Evolutionary conservation across 129 eudicot species (phyloP).

Genomic region (Ambrosia trifida): DNA sequence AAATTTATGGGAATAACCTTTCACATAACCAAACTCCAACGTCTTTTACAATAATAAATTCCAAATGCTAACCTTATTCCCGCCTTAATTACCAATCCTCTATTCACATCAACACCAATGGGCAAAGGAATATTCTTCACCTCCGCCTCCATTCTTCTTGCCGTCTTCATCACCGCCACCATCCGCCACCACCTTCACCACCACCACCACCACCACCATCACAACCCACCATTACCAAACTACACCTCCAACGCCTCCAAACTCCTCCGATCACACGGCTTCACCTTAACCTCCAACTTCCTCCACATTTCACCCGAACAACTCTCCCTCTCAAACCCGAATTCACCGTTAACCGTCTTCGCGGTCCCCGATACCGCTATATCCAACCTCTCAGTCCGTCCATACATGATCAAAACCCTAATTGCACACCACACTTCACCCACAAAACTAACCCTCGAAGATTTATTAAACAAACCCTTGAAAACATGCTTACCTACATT

Average conservation of each 20-base stretch:
- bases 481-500: constrained; percentile 53
- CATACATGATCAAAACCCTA: constrained; percentile 42
- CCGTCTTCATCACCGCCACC: constrained; percentile 38
- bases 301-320: constrained; percentile 64
- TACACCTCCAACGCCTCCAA: constrained; percentile 53
- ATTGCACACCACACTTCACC: constrained; percentile 60
- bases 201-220: constrained; percentile 28
- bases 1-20: background rate
- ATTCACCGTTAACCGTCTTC: constrained; percentile 52
- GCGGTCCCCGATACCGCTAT: constrained; percentile 59
- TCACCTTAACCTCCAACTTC: constrained; percentile 56
- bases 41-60: constrained; percentile 2
- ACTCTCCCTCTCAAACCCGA: constrained; percentile 37
- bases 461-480: constrained; percentile 42
- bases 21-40: constrained; percentile 11
- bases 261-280: constrained; percentile 57
- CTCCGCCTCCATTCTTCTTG: constrained; percentile 38
- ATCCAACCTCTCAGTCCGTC: constrained; percentile 46
- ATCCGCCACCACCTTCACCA: constrained; percentile 34
- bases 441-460: constrained; percentile 36
- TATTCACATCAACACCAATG: constrained; percentile 14
- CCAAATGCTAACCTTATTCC: constrained; percentile 12
- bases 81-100: constrained; percentile 6
- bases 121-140: constrained; percentile 46
- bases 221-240: constrained; percentile 11